These are phyloP conservation scores for Pisolithus tinctorius DNA, from an alignment of 768 basidiomycete genomes.

Conservation along the genomic window DNA sequence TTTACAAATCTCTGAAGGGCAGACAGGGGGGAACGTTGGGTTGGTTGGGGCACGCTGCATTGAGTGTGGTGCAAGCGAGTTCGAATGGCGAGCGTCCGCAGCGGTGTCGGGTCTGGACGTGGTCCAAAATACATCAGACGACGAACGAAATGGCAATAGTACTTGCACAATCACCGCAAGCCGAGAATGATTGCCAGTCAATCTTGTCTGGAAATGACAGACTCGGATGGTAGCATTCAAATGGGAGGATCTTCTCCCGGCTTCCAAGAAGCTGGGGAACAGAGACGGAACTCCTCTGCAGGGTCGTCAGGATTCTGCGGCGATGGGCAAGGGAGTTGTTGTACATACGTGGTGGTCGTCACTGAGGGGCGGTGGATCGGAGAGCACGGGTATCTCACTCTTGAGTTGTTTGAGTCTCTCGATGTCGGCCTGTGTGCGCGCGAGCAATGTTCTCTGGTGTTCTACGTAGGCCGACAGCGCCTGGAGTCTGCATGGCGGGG, in stretches of 20 bases:
- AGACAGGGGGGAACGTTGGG: constrained; percentile 41
- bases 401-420: constrained; percentile 44
- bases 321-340: neutral
- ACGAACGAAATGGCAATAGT: neutral
- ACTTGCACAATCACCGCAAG: constrained; percentile 38
- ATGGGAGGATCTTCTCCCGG: constrained; percentile 36
- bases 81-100: constrained; percentile 40
- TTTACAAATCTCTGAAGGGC: constrained; percentile 54
- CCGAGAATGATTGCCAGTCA: constrained; percentile 56
- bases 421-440: constrained; percentile 58
- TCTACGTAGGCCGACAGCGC: constrained; percentile 64
- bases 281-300: constrained; percentile 8
- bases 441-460: constrained; percentile 52
- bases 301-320: neutral
- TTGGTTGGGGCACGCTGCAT: constrained; percentile 32
- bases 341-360: constrained; percentile 29
- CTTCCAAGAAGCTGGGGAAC: constrained; percentile 25
- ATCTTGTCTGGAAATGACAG: constrained; percentile 40
- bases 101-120: constrained; percentile 44
- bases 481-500: constrained; percentile 27
- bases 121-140: neutral
- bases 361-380: constrained; percentile 28
- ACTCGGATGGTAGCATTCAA: constrained; percentile 36
- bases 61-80: constrained; percentile 32
- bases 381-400: constrained; percentile 29